Evolutionary conservation across 2,329 filamentous ascomycete genomes (phyloP).

Genomic region (Neonectria coccinea): DNA sequence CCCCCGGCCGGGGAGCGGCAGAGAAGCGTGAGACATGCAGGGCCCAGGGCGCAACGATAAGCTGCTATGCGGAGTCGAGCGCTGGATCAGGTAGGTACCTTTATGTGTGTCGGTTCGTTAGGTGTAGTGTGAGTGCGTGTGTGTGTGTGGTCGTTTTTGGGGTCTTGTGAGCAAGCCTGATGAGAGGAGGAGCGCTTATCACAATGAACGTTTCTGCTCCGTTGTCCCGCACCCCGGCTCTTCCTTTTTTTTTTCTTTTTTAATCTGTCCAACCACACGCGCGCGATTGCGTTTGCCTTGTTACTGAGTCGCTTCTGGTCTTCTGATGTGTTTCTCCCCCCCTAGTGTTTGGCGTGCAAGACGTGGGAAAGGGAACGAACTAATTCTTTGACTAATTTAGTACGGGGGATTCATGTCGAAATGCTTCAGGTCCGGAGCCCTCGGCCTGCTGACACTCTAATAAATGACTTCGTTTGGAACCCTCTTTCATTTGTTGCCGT

Average conservation of each 20-base stretch:
- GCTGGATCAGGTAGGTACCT: not conserved
- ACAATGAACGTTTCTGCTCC: too few species aligned
- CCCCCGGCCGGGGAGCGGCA: not conserved
- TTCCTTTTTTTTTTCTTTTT: not conserved
- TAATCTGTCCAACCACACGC: not conserved
- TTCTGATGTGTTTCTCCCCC: not conserved
- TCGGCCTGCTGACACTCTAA: not conserved
- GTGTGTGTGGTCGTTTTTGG: not conserved
- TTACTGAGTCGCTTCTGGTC: not conserved
- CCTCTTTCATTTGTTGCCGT: not conserved
- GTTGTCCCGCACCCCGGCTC: not conserved
- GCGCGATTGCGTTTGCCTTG: not conserved
- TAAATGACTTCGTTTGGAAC: not conserved
- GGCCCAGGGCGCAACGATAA: conserved; percentile 6
- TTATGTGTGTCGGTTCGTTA: not conserved
- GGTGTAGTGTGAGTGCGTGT: too few species aligned
- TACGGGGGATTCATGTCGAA: too few species aligned
- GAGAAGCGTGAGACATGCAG: conserved; percentile 7
- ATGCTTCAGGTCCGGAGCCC: too few species aligned
- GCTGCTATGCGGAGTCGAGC: not conserved
- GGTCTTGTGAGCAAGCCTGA: not conserved
- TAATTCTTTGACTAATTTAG: not conserved
- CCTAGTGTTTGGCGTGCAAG: not conserved
- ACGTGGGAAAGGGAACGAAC: not conserved
- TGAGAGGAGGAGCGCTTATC: not conserved